Conservation (phyloP, 257 asterid species). For the Solanum pennellii region DNA sequence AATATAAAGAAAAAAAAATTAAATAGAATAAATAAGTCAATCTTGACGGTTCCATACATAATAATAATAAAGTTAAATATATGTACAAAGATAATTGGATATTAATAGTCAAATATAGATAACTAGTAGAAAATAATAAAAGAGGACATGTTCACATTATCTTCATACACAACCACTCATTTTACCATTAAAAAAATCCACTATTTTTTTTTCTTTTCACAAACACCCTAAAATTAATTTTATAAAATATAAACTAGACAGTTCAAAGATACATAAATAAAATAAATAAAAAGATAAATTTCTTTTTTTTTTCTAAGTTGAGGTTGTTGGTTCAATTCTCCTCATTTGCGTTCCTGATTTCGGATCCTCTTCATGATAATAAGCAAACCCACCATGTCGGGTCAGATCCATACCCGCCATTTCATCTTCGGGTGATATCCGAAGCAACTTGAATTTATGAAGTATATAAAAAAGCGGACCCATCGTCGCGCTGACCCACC, state of each 20-base stretch:
- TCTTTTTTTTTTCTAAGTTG: not conserved
- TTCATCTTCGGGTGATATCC: slow-evolving; percentile 78
- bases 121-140: not conserved
- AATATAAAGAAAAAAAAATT: not conserved
- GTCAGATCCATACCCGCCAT: slow-evolving; percentile 96
- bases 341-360: slow-evolving; percentile 38
- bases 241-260: not conserved
- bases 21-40: not conserved
- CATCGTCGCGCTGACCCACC: slow-evolving; percentile 87
- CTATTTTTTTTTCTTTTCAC: not conserved
- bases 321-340: slow-evolving; percentile 33
- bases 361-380: slow-evolving; percentile 35
- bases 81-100: not conserved
- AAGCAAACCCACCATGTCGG: slow-evolving; percentile 94
- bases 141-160: slow-evolving; percentile 11
- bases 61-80: not conserved
- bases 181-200: not conserved
- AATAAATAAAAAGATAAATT: not conserved
- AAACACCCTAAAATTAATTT: not conserved
- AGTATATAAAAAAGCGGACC: slow-evolving; percentile 57
- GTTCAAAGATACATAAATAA: not conserved
- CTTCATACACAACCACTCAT: slow-evolving; percentile 18
- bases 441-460: slow-evolving; percentile 45
- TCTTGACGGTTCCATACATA: not conserved
- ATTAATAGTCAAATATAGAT: not conserved